These are phyloP conservation scores for Scenedesmus sp. DNA, from an alignment of 163 green algal genomes.

Conservation along the genomic window DNA sequence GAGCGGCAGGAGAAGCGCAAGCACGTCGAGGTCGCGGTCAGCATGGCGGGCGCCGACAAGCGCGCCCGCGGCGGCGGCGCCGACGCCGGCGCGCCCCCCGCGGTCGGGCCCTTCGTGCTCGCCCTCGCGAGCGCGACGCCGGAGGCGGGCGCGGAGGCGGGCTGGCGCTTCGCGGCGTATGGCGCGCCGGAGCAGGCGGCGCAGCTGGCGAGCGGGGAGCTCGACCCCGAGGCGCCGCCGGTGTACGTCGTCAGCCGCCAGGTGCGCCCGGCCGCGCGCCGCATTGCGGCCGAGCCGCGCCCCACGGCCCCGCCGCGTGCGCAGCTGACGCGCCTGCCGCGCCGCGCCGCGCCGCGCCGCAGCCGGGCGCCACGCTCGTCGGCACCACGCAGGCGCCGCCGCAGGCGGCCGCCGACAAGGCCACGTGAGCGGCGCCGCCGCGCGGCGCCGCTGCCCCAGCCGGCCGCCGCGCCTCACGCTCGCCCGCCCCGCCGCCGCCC, in stretches of 20 bases:
- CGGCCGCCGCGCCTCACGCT: too few species aligned
- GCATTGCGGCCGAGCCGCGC: slow-evolving; percentile 11
- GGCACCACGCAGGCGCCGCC: slow-evolving; percentile 18
- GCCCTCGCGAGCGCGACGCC: neutral
- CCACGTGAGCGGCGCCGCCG: neutral
- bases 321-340: neutral
- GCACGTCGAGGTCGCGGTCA: neutral
- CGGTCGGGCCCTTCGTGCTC: neutral
- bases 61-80: too few species aligned
- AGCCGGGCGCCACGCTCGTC: slow-evolving; percentile 22
- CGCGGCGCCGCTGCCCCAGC: neutral
- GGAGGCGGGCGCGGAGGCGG: neutral
- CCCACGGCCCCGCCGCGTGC: slow-evolving; percentile 1
- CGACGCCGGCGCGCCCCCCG: too few species aligned
- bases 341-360: slow-evolving; percentile 15
- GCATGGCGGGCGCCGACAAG: too few species aligned
- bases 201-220: too few species aligned
- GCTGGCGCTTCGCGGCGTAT: neutral
- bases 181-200: neutral
- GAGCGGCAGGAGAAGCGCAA: slow-evolving; percentile 12
- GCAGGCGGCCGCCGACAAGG: slow-evolving; percentile 23
- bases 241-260: neutral
- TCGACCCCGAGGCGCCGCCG: neutral
- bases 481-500: neutral
- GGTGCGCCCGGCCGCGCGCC: slow-evolving; percentile 3